Base-by-base conservation (phyloP, 192 early-diverging fungal genomes). In the Umbelopsis isabellina region DNA sequence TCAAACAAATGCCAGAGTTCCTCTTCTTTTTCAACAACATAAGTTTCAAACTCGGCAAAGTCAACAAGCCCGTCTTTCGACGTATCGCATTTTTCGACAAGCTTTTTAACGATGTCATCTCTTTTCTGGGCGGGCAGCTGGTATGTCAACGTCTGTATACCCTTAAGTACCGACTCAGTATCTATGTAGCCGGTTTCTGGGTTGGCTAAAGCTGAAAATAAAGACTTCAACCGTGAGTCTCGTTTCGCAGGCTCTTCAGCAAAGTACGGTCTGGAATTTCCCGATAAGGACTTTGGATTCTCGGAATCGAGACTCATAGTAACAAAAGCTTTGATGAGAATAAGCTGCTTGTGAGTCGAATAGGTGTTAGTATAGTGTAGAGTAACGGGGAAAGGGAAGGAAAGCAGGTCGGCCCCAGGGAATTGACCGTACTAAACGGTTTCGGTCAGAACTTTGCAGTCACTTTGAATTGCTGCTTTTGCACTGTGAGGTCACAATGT, bases 1-100 rank as follows among this genome's bases (percentile, higher is more conserved):
- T 81, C 35, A 73, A 92, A 92, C 12, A 92, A 73, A 47, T 85
- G 73, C 81, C 79, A 83, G 13, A 92, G 76, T 49, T 89, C 83
- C 55, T 78, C 70, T 70, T 91, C 91, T 67, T 91, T 91, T 53
- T 85, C 79, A 3, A 79, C 73, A 3, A 91, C 83, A 78, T 89
- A 92, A 27, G 79, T 61, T 35, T 83, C 73, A 58, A 88, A 88
- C 50, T 86, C 84, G 11, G 82, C 70, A 74, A 79, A 83, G 41
- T 74, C 78, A 18, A 87, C 74, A 2, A 72, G 49, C 3, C 79
- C 81, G 44, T 79, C 80, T n/a, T 72, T 22, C 2, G 69, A 66
- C 9, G 73, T 75, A 46, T 81, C 80, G 58, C 76, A 78, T 15
- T 49, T 55, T 47, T 44, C 67, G 18, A 81, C 68, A 12, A 81